These are phyloP conservation scores for Rhizoclosmatium globosum DNA, from an alignment of 192 early-diverging fungal species.

Conservation along the genomic window DNA sequence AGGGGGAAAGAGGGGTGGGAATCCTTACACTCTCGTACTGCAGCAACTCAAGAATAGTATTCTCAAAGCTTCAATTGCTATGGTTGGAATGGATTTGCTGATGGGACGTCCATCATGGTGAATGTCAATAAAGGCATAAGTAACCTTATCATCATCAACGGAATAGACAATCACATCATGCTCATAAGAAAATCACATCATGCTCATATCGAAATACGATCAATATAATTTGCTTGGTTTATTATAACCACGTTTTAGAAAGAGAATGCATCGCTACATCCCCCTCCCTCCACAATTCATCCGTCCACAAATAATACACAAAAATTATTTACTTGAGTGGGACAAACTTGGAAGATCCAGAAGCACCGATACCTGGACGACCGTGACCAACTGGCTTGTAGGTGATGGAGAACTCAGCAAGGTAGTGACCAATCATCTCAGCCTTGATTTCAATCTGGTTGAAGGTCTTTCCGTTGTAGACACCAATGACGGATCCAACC, in stretches of 20 bases:
- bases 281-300: too few species aligned
- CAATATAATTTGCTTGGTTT: too few species aligned
- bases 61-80: neutral
- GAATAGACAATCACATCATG: neutral
- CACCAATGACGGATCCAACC: conserved; percentile 94
- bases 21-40: conserved; percentile 6
- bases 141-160: too few species aligned
- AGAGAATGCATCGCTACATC: too few species aligned
- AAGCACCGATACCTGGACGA: conserved; percentile 99
- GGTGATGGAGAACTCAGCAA: conserved; percentile 96
- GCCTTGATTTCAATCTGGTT: conserved; percentile 99
- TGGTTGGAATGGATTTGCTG: conserved; percentile 16
- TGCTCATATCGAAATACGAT: neutral
- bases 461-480: conserved; percentile 99
- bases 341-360: conserved; percentile 88
- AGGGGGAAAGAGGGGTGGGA: conserved; percentile 1
- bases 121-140: neutral
- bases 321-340: conserved; percentile 58
- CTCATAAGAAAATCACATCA: too few species aligned
- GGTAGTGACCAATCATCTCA: conserved; percentile 96
- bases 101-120: conserved; percentile 20
- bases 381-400: conserved; percentile 99
- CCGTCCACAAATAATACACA: neutral
- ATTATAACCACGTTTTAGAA: too few species aligned
- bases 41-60: conserved; percentile 9